These are phyloP conservation scores for Circinella umbellata DNA, from an alignment of 371 early-diverging fungal genomes.

Conservation along the genomic window DNA sequence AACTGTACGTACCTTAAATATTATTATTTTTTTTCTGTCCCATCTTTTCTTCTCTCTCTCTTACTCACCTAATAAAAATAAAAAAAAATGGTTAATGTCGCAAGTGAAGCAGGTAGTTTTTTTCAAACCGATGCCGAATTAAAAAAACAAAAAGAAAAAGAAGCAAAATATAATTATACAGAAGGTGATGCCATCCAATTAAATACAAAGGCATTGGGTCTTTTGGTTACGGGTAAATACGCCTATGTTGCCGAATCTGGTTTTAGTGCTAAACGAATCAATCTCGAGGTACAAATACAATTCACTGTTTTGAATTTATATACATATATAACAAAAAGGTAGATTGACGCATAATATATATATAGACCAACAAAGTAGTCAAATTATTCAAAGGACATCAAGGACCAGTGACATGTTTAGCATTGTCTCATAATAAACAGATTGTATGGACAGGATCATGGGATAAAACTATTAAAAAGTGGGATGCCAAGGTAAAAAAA, in stretches of 20 bases:
- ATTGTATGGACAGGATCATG: slow-evolving; percentile 81
- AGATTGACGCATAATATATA: background rate
- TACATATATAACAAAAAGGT: no score
- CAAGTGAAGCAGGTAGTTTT: slow-evolving; percentile 67
- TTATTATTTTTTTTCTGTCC: no score
- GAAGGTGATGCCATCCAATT: slow-evolving; percentile 66
- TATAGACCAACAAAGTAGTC: slow-evolving; percentile 66
- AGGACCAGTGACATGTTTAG: slow-evolving; percentile 82
- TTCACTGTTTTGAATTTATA: background rate
- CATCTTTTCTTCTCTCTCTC: no score
- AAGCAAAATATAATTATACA: slow-evolving; percentile 67
- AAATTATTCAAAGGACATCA: slow-evolving; percentile 75
- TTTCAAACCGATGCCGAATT: slow-evolving; percentile 83
- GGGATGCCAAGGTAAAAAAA: slow-evolving; percentile 60
- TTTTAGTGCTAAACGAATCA: slow-evolving; percentile 58
- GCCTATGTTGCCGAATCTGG: slow-evolving; percentile 70
- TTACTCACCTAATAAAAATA: background rate
- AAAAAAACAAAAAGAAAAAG: slow-evolving; percentile 55
- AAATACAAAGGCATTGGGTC: slow-evolving; percentile 68
- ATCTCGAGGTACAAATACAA: slow-evolving; percentile 51
- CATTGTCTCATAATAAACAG: slow-evolving; percentile 43
- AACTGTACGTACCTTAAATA: no score
- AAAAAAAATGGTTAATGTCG: slow-evolving; percentile 55
- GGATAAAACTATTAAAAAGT: slow-evolving; percentile 80
- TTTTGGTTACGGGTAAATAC: slow-evolving; percentile 37